Evolutionary conservation across 176 grass and related monocot species (phyloP).

Genomic region (Microstegium vimineum): DNA sequence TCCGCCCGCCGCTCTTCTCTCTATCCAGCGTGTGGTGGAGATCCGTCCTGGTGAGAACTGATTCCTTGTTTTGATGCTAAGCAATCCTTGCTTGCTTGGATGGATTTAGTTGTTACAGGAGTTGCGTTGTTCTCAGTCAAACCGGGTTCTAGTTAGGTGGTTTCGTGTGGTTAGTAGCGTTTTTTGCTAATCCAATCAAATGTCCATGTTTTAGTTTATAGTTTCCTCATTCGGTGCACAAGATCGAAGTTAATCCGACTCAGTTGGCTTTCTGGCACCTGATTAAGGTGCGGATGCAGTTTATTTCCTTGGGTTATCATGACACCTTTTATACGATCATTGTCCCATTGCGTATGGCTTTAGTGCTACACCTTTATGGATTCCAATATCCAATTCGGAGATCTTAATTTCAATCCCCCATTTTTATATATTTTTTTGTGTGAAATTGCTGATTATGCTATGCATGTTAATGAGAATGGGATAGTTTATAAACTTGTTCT

Average conservation of each 20-base stretch:
- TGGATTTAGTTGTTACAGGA: neutral
- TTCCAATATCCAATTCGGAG: neutral
- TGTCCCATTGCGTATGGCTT: neutral
- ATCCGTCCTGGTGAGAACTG: neutral
- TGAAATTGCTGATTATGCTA: too few relatives aligned
- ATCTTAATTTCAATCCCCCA: neutral
- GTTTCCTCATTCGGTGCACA: neutral
- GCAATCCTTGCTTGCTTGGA: neutral
- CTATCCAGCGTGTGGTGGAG: neutral
- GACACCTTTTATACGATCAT: neutral
- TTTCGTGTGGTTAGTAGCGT: neutral
- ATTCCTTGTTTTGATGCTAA: neutral
- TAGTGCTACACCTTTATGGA: neutral
- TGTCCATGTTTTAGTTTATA: neutral
- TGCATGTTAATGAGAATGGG: too few relatives aligned
- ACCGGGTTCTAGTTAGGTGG: neutral
- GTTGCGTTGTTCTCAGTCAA: neutral
- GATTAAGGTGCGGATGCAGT: neutral
- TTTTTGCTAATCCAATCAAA: neutral
- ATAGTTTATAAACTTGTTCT: too few relatives aligned
- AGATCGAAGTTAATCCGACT: neutral
- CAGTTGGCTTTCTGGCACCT: neutral
- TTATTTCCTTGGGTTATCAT: neutral
- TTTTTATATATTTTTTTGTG: too few relatives aligned
- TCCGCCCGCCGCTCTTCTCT: neutral